Conservation (phyloP, 2,329 filamentous ascomycete genomes). For the Alternaria incomplexa region DNA sequence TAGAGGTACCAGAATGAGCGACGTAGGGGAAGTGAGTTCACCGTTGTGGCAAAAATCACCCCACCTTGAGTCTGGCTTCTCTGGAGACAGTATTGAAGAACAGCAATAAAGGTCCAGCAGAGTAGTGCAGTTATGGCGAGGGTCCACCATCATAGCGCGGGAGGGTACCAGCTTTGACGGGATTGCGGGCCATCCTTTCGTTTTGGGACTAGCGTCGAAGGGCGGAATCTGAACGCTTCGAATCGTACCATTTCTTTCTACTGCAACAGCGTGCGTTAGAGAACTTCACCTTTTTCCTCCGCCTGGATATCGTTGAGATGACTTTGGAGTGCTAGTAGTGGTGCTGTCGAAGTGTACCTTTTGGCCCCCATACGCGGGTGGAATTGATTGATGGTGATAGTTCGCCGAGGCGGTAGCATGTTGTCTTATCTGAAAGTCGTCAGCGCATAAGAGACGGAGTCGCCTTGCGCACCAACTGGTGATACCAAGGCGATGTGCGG, state of each 20-base stretch:
- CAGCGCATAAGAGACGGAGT: not conserved
- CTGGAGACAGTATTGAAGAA: not conserved
- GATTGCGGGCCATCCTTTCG: not conserved
- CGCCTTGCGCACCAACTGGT: not conserved
- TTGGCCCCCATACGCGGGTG: not conserved
- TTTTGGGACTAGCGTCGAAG: not conserved
- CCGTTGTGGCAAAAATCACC: not conserved
- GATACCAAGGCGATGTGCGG: not conserved
- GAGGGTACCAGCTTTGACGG: not conserved
- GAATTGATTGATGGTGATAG: not conserved
- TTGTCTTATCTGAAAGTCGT: not conserved
- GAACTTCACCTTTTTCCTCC: not conserved
- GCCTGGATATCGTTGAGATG: not conserved
- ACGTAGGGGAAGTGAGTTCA: not conserved
- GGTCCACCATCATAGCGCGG: not conserved
- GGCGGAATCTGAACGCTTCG: not conserved
- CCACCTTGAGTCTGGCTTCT: not conserved
- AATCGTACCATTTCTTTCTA: not conserved
- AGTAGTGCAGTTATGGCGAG: not conserved
- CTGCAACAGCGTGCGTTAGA: not conserved
- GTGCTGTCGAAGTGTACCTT: not conserved
- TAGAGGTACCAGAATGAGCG: not conserved
- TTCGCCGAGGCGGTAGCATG: not conserved
- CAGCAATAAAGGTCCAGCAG: not conserved
- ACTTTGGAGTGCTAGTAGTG: not conserved